These are phyloP conservation scores for Paraconiothyrium sp. DNA, from an alignment of 2,329 filamentous ascomycete species.

Conservation along the genomic window DNA sequence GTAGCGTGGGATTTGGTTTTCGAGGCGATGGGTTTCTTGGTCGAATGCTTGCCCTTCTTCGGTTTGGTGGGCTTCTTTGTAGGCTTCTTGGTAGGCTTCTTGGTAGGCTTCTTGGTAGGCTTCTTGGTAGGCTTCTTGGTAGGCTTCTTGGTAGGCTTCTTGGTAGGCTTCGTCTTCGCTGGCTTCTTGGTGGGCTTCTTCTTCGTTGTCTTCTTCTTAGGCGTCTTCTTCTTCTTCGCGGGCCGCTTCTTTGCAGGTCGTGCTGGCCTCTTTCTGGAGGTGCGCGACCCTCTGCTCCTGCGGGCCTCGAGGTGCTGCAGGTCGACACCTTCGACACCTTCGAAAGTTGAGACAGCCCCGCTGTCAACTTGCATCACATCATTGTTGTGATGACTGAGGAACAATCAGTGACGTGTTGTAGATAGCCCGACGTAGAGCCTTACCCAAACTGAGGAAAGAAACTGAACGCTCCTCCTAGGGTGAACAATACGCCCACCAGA, in stretches of 20 bases:
- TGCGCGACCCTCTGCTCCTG: neutral
- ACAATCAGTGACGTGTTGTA: neutral
- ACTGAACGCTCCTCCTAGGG: constrained; percentile 4
- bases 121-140: neutral
- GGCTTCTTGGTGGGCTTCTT: constrained; percentile 9
- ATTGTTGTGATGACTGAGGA: neutral
- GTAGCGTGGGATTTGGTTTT: neutral
- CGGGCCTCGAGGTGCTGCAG: constrained; percentile 8
- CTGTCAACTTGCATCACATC: constrained; percentile 9
- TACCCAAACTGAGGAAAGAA: neutral
- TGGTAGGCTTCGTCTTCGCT: neutral
- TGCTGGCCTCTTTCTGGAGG: constrained; percentile 7
- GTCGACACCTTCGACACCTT: neutral
- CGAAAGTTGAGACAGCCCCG: neutral
- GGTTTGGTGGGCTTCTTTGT: neutral
- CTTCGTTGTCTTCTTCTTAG: constrained; percentile 3
- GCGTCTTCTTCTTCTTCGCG: constrained; percentile 4
- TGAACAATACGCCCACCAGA: constrained; percentile 7
- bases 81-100: neutral
- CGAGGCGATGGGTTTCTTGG: neutral
- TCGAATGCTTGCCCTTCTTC: neutral
- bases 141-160: neutral
- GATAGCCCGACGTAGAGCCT: neutral
- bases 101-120: neutral
- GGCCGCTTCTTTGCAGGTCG: constrained; percentile 1